phyloP scores from a whole-genome alignment of 2,329 filamentous ascomycete genomes.

The Colletotrichum endophyticum region DNA sequence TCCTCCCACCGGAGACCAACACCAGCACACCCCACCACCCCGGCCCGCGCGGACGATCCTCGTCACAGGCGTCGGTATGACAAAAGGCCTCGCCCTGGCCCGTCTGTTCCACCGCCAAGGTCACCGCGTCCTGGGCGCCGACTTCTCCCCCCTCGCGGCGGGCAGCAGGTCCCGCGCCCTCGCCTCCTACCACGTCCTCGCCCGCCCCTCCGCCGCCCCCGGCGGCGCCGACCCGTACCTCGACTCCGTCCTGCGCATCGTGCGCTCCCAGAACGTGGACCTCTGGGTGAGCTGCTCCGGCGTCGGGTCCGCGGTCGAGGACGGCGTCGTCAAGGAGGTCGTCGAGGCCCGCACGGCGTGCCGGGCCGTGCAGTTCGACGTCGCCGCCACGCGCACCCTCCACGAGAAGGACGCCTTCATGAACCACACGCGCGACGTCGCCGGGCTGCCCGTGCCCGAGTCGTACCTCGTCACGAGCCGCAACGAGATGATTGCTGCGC shows the following conservation, averaged over 20 bases:
- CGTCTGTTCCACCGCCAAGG: conserved; percentile 68
- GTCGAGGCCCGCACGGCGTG: conserved; percentile 64
- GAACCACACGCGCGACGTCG: conserved; percentile 50
- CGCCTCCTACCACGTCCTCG: conserved; percentile 54
- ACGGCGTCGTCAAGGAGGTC: conserved; percentile 67
- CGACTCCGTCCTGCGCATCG: conserved; percentile 59
- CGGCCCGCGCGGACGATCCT: conserved; percentile 50
- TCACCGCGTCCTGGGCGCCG: conserved; percentile 75
- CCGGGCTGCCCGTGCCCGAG: conserved; percentile 60
- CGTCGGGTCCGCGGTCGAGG: conserved; percentile 68
- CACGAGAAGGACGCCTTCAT: conserved; percentile 73
- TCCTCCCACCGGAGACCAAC: neutral
- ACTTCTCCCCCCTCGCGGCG: conserved; percentile 58
- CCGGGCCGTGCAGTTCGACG: conserved; percentile 67
- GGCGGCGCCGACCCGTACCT: conserved; percentile 55
- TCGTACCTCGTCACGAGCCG: conserved; percentile 58
- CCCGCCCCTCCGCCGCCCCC: conserved; percentile 33
- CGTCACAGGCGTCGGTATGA: conserved; percentile 76
- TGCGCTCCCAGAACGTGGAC: conserved; percentile 65
- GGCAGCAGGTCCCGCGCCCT: conserved; percentile 66
- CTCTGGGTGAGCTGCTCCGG: conserved; percentile 78
- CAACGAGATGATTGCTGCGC: conserved; percentile 56
- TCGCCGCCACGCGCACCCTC: conserved; percentile 59
- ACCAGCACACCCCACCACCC: neutral
- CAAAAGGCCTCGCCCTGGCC: conserved; percentile 71